phyloP scores from a whole-genome alignment of 345 rosid genomes.

The Eucalyptus regnans region DNA sequence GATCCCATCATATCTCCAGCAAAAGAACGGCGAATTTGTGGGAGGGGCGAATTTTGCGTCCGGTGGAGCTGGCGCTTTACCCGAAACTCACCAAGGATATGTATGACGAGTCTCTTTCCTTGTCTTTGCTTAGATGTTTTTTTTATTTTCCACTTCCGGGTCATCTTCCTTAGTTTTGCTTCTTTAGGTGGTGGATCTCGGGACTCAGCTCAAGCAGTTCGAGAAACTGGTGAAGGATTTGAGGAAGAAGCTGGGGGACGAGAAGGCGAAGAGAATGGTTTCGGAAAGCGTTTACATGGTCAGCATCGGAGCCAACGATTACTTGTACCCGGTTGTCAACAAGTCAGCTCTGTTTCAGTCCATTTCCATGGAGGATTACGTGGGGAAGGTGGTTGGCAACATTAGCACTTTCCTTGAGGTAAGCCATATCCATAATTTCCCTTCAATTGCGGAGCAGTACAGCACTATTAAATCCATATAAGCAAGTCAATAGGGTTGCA shows the following conservation, averaged over 20 bases:
- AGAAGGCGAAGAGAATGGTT: neutral
- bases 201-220: slow-evolving; percentile 3
- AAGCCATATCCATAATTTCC: neutral
- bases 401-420: slow-evolving; percentile 2
- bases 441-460: neutral
- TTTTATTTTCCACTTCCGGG: neutral
- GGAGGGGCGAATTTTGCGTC: slow-evolving; percentile 13
- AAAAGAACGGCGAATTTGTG: neutral
- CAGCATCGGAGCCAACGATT: slow-evolving; percentile 10
- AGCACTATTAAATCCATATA: too few species aligned
- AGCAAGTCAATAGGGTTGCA: neutral
- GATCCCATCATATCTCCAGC: slow-evolving; percentile 2
- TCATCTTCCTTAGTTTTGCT: neutral
- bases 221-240: neutral
- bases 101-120: neutral
- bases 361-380: neutral
- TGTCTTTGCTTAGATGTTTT: neutral
- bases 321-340: neutral
- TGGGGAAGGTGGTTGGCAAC: slow-evolving; percentile 11
- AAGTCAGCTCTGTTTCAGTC: neutral
- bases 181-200: slow-evolving; percentile 5
- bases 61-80: slow-evolving; percentile 5
- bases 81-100: neutral
- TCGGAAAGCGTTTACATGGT: neutral
- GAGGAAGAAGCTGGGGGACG: neutral